Conservation (phyloP, 2,329 filamentous ascomycete genomes). For the Nectriaceae sp. region DNA sequence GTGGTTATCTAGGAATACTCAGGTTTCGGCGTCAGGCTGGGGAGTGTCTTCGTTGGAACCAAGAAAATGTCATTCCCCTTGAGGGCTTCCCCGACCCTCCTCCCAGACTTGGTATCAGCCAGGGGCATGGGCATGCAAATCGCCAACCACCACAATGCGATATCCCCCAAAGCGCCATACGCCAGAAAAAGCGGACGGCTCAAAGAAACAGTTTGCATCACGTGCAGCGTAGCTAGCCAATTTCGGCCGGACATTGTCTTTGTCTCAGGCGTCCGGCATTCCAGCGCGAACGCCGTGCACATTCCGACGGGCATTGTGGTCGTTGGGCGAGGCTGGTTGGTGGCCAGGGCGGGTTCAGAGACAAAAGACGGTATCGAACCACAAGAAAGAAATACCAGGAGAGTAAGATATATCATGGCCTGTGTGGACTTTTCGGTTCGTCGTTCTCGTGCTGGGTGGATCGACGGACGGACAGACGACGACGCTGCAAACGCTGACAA, state of each 20-base stretch:
- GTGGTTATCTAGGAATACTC: conserved; percentile 25
- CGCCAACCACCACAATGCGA: background rate
- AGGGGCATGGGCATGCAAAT: background rate
- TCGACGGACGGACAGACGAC: background rate
- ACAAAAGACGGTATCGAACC: too few relatives aligned
- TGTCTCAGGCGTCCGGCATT: conserved; percentile 40
- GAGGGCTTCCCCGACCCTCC: background rate
- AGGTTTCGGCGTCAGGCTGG: conserved; percentile 28
- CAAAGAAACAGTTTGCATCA: conserved; percentile 17
- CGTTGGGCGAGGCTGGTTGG: conserved; percentile 32
- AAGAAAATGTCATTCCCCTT: background rate
- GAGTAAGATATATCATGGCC: conserved; percentile 10
- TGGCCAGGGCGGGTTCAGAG: background rate
- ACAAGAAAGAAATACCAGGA: background rate
- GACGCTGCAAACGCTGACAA: conserved; percentile 21
- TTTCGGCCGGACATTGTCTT: conserved; percentile 34
- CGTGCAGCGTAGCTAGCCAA: conserved; percentile 24
- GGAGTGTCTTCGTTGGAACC: conserved; percentile 15
- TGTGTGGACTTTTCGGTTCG: conserved; percentile 4
- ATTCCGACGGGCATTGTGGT: conserved; percentile 39
- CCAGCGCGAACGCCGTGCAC: conserved; percentile 28
- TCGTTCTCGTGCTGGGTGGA: background rate
- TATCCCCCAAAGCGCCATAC: background rate
- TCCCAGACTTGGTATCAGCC: background rate
- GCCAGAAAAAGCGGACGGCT: background rate